Evolutionary conservation across 306 rosid species (phyloP), one percentile per base, ranked within the genome.

Genomic region (Corylus americana): DNA sequence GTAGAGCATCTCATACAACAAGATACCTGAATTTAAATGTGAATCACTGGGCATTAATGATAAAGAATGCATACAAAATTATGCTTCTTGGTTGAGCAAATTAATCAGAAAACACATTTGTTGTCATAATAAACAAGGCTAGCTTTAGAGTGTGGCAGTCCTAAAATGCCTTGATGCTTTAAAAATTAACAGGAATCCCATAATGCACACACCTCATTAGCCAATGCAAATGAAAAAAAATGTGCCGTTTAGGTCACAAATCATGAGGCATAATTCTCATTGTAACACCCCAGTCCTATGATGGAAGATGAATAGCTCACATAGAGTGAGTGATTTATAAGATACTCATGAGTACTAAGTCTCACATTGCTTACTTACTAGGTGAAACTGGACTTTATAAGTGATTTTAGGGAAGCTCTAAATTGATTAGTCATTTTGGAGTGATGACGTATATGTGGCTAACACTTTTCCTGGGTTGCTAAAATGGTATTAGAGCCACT

Each of bases 1-100:
- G 45, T 92, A 95, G 27, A 95, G 92, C 98, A 95, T 91, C 86
- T 95, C 98, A 75, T 95, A 95, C 89, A 95, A 74, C 84, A 95
- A 85, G 76, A 92, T 86, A 80, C 98, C 98, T 95, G 81, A 76
- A 83, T 54, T 77, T 81, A 74, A 79, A 80, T 74, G 84, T 4
- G 25, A 73, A 64, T 70, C 53, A 79, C 39, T 50, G 37, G 54
- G 50, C 5, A 49, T 51, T 61, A 48, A 75, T 10, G 7, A 73
- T 9, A 50, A 73, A 58, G 14, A 25, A 17, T 4, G 42, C 7
- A 35, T 14, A 31, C 44, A 25, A 8, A 71, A 70, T 18, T n/a
- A 17, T 44, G 45, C 11, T 20, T 10, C 29, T 18, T 20, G 2
- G 77, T 73, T 48, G 71, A 70, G 16, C 16, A 59, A 29, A 59